Base-by-base conservation (phyloP, 1,284 basidiomycete species). In the Ceratobasidium theobromae region DNA sequence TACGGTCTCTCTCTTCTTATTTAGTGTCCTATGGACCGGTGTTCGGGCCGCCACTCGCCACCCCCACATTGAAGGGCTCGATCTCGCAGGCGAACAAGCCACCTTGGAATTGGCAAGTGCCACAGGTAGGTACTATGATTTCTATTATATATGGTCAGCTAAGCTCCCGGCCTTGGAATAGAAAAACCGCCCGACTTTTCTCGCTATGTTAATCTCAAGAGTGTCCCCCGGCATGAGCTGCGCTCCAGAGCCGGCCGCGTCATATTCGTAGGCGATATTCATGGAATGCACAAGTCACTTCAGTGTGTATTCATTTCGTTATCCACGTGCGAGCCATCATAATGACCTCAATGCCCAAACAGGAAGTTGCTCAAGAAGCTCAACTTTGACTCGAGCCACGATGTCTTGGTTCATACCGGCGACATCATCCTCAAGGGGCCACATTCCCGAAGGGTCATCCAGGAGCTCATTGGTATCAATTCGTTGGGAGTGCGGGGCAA, bases 401-500 rank as follows among this genome's bases (percentile, higher is more conserved):
- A 95, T 73, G 82, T 81, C 1, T 78, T 97, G 32, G 78, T 96
- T 27, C 88, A 93, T 71, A 81, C 87, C 28, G 94, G 94, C 11
- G 94, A 97, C 74, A 79, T 95, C 25, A 73, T 91, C 21, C 80
- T 88, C 16, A 95, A 91, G 74, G 87, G 86, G 9, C 75, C 82
- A 0, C 83, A 84, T 18, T 89, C 90, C 0, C 76, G 87, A 64
- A 78, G 83, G 16, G 82, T 90, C 18, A 75, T 95, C 11, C 75
- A 79, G 14, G 91, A 84, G 75, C 81, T 94, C 80, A 76, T 85
- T 1, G 72, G 76, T 9, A 75, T 87, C 72, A 81, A 85, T 65
- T 46, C 60, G 78, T 88, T 51, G 45, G 92, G 91, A 16, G 91
- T 95, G 3, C 84, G 94, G 43, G 94, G 94, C 0, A 97, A 97